Evolutionary conservation across 2,329 filamentous ascomycete genomes (phyloP), one percentile per base, ranked within the genome.

Genomic region (Fusarium tuaranense): DNA sequence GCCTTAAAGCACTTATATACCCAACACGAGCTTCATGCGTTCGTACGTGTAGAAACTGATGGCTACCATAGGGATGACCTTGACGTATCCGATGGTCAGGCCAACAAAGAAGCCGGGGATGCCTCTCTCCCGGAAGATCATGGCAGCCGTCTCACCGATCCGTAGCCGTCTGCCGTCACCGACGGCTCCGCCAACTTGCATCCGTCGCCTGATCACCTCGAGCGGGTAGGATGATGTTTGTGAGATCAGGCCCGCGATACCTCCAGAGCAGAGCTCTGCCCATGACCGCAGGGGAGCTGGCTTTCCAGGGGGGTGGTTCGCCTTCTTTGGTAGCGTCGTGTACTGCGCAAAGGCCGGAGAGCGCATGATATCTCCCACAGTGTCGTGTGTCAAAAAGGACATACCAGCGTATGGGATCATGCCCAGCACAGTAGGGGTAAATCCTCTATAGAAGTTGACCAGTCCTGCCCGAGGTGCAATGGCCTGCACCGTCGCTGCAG

Each of bases 361-460:
- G 20, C 95, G 94, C 77, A 99, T 88, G 57, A 97, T 80, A 82
- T 99, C 97, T 70, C 94, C 94, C 46, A 93, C 91, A 6, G 94
- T 95, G 82, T 99, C 97, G 84, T 99, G 97, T 0, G 95, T 97
- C 46, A 99, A 89, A 84, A 99, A 99, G 1, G 95, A 98, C 80
- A 97, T 92, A 78, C 97, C 97, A 1, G 97, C 97, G 80, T 99
- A 99, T 0, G 97, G 97, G 1, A 99, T 86, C 96, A 99, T 99
- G 77, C 97, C 97, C 70, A 97, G 87, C 7, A 99, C 84, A 0
- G 97, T 98, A 0, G 96, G 94, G 0, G 92, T 91, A 82, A 99
- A 99, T 60, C 97, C 97, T 59, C 97, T 92, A 84, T 98, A 99
- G 82, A 99, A 99, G 83, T 99, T 99, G 66, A 91, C 84, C 1